Conservation (phyloP, 305 asterid genomes). For the Fraxinus nigra region DNA sequence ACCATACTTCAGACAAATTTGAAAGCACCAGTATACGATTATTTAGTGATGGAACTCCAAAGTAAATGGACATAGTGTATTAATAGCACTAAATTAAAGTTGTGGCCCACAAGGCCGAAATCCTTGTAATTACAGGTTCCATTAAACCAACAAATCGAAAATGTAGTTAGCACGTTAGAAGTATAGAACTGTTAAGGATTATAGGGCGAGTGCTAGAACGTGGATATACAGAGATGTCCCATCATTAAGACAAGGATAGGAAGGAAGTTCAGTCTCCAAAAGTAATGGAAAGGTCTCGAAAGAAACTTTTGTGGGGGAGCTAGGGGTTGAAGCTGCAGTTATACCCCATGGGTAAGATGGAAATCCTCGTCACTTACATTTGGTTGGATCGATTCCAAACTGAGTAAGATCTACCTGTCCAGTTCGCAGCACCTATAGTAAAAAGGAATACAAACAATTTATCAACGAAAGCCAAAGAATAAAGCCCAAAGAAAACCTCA, state of each 20-base stretch:
- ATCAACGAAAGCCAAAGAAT: conserved; percentile 5
- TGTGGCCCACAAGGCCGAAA: neutral
- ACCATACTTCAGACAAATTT: neutral
- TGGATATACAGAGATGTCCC: neutral
- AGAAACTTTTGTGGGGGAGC: neutral
- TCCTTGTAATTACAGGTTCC: neutral
- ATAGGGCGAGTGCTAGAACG: neutral
- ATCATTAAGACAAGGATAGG: neutral
- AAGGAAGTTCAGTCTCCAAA: neutral
- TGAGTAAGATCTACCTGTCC: conserved; percentile 90
- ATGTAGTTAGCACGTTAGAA: neutral
- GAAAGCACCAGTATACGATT: neutral
- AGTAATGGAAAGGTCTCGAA: neutral
- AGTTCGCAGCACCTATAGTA: conserved; percentile 75
- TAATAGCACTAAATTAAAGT: neutral
- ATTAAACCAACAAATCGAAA: neutral
- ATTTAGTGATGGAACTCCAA: neutral
- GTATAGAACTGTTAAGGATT: neutral
- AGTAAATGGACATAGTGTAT: neutral
- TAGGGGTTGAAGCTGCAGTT: neutral
- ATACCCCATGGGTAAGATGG: neutral
- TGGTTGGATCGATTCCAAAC: conserved; percentile 87
- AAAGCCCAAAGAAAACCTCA: neutral
- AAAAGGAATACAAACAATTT: conserved; percentile 17
- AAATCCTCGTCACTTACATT: conserved; percentile 51